These are phyloP conservation scores for Phytopythium delawarense DNA, from an alignment of 352 stramenopile species.

Conservation along the genomic window DNA sequence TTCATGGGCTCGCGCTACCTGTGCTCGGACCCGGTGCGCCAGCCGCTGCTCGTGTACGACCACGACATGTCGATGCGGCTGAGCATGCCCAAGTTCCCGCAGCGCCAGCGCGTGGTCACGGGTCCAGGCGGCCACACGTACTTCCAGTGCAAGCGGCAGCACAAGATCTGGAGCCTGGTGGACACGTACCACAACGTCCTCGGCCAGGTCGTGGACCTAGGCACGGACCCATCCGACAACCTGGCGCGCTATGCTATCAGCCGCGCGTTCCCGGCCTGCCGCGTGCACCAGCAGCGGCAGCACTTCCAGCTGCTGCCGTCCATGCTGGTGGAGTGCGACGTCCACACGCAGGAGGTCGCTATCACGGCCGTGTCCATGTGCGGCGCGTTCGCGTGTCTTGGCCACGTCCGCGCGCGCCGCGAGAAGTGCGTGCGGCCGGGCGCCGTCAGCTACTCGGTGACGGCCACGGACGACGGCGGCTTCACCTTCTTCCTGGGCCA, in stretches of 20 bases:
- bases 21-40: conserved; percentile 17
- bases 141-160: conserved; percentile 12
- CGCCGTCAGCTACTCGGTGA: conserved; percentile 14
- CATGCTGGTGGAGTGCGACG: conserved; percentile 13
- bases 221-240: background rate
- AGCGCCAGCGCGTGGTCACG: conserved; percentile 12
- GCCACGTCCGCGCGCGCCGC: conserved; percentile 11
- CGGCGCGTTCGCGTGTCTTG: conserved; percentile 15
- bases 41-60: conserved; percentile 22
- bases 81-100: conserved; percentile 11
- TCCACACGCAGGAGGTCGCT: conserved; percentile 7
- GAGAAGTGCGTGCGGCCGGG: conserved; percentile 1
- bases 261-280: conserved; percentile 21
- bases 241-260: conserved; percentile 10
- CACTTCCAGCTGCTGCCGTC: conserved; percentile 20
- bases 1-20: conserved; percentile 18
- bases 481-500: conserved; percentile 26
- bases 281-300: conserved; percentile 18
- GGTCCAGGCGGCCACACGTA: conserved; percentile 17
- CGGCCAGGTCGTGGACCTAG: conserved; percentile 10
- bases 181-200: conserved; percentile 23
- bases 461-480: conserved; percentile 12
- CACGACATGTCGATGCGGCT: conserved; percentile 22
- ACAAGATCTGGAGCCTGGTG: conserved; percentile 12
- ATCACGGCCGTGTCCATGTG: conserved; percentile 14